A percentile compares a stretch with the other conserved stretches of the same genome.
phyloP scores from a whole-genome alignment of 2,329 filamentous ascomycete species.

The Aspergillus costaricaensis region DNA sequence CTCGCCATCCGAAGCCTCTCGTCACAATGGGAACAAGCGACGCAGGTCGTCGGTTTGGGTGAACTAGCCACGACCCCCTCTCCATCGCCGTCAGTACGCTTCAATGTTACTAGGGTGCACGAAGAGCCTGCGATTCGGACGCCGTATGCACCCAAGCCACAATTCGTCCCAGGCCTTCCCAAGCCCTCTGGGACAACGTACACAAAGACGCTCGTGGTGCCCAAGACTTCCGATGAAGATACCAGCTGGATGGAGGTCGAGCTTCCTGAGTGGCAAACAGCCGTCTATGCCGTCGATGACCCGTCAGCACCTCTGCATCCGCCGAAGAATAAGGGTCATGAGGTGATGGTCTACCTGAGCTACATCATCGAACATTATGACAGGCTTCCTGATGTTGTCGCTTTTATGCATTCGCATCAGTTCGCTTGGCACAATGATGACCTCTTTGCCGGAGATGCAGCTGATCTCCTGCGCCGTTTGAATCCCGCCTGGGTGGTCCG shows the following conservation, averaged over 20 bases:
- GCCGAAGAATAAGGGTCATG: slow-evolving; percentile 62
- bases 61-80: slow-evolving; percentile 28
- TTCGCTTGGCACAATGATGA: slow-evolving; percentile 63
- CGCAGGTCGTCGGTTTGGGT: slow-evolving; percentile 42
- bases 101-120: slow-evolving; percentile 20
- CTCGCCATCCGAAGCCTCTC: slow-evolving; percentile 33
- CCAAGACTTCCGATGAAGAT: slow-evolving; percentile 55
- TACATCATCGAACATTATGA: slow-evolving; percentile 66
- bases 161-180: slow-evolving; percentile 38
- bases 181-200: slow-evolving; percentile 54
- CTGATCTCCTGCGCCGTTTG: slow-evolving; percentile 53
- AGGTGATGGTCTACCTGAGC: slow-evolving; percentile 64
- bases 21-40: slow-evolving; percentile 37
- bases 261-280: slow-evolving; percentile 50
- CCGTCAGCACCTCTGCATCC: slow-evolving; percentile 52
- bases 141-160: slow-evolving; percentile 32
- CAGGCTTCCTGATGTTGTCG: slow-evolving; percentile 57
- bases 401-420: slow-evolving; percentile 63
- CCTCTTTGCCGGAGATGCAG: slow-evolving; percentile 53
- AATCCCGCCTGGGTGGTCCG: slow-evolving; percentile 54
- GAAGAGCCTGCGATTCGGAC: slow-evolving; percentile 14
- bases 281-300: slow-evolving; percentile 58
- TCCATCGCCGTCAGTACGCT: slow-evolving; percentile 13
- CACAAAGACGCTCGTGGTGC: slow-evolving; percentile 57
- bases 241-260: slow-evolving; percentile 57